A percentile compares a stretch with the other conserved stretches of the same genome.
Conservation (phyloP, 2,329 filamentous ascomycete species). For the Talaromyces verruculosus region DNA sequence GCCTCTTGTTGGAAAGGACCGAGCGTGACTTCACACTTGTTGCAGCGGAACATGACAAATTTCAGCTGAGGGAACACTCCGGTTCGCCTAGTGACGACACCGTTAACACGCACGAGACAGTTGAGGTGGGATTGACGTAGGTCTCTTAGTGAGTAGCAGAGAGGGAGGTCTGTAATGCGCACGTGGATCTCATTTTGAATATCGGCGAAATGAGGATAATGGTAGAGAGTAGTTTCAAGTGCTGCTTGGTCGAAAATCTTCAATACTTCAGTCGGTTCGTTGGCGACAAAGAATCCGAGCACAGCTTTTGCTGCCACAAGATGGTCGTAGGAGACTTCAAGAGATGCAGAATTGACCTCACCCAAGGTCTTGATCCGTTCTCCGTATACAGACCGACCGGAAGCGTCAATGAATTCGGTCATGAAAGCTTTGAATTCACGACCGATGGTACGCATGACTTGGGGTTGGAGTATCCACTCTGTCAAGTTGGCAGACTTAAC, state of each 20-base stretch:
- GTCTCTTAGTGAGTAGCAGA: constrained; percentile 92
- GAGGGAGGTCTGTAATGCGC: constrained; percentile 89
- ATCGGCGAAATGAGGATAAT: constrained; percentile 96
- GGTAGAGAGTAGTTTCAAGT: constrained; percentile 91
- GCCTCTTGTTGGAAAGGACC: constrained; percentile 98
- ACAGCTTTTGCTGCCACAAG: constrained; percentile 87
- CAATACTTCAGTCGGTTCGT: constrained; percentile 90
- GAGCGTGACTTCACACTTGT: constrained; percentile 85
- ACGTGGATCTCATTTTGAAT: constrained; percentile 98
- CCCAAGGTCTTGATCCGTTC: constrained; percentile 92
- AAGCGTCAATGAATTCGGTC: constrained; percentile 90
- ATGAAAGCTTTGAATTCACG: constrained; percentile 97
- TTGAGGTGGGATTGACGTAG: constrained; percentile 94
- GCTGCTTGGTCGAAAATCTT: constrained; percentile 96
- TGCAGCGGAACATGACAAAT: constrained; percentile 97
- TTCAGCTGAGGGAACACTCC: constrained; percentile 98
- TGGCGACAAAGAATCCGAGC: constrained; percentile 91
- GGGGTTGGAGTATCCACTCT: constrained; percentile 89
- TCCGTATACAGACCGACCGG: constrained; percentile 89
- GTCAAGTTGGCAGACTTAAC: constrained; percentile 91
- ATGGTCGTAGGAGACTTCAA: constrained; percentile 95
- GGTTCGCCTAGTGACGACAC: constrained; percentile 89
- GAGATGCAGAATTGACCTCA: constrained; percentile 91
- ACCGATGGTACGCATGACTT: constrained; percentile 89
- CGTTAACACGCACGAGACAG: constrained; percentile 88